These are phyloP conservation scores for Chlamydomonas incerta DNA, from an alignment of 139 green algal species.

Conservation along the genomic window DNA sequence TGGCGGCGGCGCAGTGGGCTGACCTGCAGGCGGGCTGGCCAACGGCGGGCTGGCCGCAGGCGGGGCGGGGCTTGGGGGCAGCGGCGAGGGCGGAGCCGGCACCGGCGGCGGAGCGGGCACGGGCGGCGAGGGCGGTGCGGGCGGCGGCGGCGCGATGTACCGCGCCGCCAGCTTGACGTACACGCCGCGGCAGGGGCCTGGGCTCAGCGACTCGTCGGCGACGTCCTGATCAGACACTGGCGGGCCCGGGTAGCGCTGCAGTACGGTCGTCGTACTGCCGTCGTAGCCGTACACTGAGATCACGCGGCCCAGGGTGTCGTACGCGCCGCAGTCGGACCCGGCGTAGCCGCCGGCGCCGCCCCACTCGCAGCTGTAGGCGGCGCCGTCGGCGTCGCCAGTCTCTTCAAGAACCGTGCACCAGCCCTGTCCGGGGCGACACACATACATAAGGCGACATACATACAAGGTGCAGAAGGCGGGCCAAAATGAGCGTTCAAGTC, in stretches of 20 bases:
- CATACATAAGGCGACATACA: background rate
- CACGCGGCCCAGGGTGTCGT: background rate
- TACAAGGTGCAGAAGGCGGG: no score
- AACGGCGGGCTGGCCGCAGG: background rate
- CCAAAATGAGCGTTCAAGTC: no score
- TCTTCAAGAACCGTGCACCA: background rate
- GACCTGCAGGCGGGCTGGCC: no score
- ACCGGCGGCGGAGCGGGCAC: no score
- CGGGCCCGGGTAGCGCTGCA: no score
- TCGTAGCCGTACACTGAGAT: background rate
- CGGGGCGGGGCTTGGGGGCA: background rate
- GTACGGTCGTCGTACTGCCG: background rate
- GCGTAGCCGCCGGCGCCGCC: background rate
- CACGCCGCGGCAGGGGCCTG: background rate
- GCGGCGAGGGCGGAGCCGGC: no score
- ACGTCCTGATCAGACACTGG: background rate
- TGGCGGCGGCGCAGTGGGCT: no score
- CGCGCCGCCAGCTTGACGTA: background rate
- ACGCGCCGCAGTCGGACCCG: background rate
- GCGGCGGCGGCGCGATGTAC: background rate
- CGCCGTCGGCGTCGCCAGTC: background rate
- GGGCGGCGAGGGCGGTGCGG: background rate
- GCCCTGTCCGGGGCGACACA: background rate
- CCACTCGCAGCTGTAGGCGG: slow-evolving; percentile 3
- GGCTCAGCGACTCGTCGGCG: background rate